Conservation (phyloP, 2,329 filamentous ascomycete genomes). For the Ciborinia camelliae region DNA sequence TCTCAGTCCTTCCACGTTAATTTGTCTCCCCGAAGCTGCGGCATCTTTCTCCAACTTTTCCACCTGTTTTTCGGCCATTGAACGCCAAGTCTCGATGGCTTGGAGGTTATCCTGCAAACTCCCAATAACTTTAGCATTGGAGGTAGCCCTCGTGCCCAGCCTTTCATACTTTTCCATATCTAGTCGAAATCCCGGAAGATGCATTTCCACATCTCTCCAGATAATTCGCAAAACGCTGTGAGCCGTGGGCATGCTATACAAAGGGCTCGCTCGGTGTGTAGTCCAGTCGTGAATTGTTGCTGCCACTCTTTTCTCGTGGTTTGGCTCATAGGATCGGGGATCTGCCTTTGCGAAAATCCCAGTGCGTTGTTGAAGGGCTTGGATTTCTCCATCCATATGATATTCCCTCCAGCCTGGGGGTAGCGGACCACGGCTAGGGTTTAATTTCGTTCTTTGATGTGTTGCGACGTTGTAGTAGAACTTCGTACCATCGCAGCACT, state of each 20-base stretch:
- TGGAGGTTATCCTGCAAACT: constrained; percentile 11
- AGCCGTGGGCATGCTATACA: constrained; percentile 9
- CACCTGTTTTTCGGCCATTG: constrained; percentile 7
- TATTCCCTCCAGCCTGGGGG: constrained; percentile 2
- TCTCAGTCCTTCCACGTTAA: constrained; percentile 4
- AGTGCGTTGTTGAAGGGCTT: constrained; percentile 11
- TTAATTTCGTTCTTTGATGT: constrained; percentile 12
- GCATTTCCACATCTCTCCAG: constrained; percentile 18
- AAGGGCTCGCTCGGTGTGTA: constrained; percentile 8
- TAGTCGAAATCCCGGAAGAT: constrained; percentile 2
- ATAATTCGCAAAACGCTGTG: constrained; percentile 9
- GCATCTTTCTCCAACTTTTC: constrained; percentile 11
- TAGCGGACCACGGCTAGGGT: constrained; percentile 2
- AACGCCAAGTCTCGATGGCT: constrained; percentile 14
- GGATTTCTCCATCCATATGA: background rate
- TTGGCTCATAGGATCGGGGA: constrained; percentile 4
- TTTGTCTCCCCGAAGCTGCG: background rate
- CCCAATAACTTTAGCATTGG: background rate
- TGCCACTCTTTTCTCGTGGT: constrained; percentile 4
- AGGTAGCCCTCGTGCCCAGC: background rate
- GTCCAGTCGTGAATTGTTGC: constrained; percentile 17
- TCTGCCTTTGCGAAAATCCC: constrained; percentile 16
- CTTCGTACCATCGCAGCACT: constrained; percentile 10
- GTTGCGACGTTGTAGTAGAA: constrained; percentile 18
- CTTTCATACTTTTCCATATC: constrained; percentile 5